Percentiles rank a stretch among this genome's conserved stretches.
These are phyloP conservation scores for Meyerozyma guilliermondii DNA, from an alignment of 1,139 yeast genomes.

Conservation along the genomic window DNA sequence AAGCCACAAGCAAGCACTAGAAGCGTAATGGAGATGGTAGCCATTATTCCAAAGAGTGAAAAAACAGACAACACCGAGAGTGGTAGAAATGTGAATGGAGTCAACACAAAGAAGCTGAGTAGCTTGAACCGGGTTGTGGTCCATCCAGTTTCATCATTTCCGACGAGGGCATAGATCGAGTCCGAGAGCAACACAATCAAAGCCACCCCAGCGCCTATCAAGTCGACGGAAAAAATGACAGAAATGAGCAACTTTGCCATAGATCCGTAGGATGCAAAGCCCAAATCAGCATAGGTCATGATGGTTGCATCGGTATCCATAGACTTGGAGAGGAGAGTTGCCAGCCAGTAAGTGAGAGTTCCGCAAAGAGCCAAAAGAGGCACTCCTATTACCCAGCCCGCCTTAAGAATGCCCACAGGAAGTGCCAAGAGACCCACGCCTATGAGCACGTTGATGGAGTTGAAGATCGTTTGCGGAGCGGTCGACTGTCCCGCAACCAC, in stretches of 20 bases:
- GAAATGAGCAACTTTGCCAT: conserved; percentile 39
- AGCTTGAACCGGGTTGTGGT: conserved; percentile 34
- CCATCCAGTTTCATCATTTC: conserved; percentile 32
- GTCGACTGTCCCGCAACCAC: conserved; percentile 76
- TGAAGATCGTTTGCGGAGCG: conserved; percentile 46
- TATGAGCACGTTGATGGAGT: conserved; percentile 43
- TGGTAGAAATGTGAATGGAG: conserved; percentile 45
- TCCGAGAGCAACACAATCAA: conserved; percentile 53
- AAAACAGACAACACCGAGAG: conserved; percentile 40
- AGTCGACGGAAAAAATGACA: conserved; percentile 39
- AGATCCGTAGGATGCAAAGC: conserved; percentile 68
- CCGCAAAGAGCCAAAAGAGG: conserved; percentile 38
- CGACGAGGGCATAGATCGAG: conserved; percentile 41
- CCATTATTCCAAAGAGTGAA: conserved; percentile 40
- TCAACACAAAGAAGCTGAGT: conserved; percentile 35
- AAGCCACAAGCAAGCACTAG: conserved; percentile 39
- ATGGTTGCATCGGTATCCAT: conserved; percentile 72
- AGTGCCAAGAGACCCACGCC: conserved; percentile 48
- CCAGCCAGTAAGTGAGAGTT: conserved; percentile 41
- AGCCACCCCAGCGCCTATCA: conserved; percentile 54
- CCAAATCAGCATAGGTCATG: conserved; percentile 86
- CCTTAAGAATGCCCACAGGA: conserved; percentile 43
- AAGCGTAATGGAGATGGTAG: conserved; percentile 39
- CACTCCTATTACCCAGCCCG: conserved; percentile 43
- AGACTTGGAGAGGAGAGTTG: conserved; percentile 33